Conservation (phyloP, 2,329 filamentous ascomycete species). For the Aspergillus carbonarius region DNA sequence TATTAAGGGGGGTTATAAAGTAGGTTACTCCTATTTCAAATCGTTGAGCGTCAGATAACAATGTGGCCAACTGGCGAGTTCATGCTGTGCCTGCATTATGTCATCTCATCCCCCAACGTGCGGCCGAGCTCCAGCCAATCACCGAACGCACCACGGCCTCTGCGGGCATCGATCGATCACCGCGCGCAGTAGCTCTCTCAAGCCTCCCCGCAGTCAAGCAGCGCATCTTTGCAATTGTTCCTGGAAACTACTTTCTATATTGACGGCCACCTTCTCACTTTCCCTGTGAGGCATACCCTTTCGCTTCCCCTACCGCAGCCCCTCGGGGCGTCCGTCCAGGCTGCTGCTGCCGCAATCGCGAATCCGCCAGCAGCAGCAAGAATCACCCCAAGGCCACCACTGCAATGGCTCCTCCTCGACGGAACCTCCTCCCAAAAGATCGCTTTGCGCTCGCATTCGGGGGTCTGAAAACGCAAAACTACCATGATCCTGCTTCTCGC, state of each 20-base stretch:
- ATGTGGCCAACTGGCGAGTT: background rate
- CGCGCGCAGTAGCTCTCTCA: background rate
- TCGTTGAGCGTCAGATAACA: too few relatives aligned
- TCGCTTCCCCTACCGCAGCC: conserved; percentile 15
- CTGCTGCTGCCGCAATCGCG: conserved; percentile 14
- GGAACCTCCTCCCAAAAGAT: conserved; percentile 58
- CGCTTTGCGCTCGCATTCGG: conserved; percentile 67
- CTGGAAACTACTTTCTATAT: background rate
- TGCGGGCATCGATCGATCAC: background rate
- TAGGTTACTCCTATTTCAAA: background rate
- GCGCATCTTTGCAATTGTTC: background rate
- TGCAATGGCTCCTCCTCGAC: conserved; percentile 42
- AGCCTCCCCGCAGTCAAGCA: background rate
- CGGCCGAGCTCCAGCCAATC: background rate
- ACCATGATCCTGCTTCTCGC: conserved; percentile 62
- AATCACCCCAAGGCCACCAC: conserved; percentile 3
- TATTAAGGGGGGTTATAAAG: background rate
- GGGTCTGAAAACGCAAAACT: conserved; percentile 68
- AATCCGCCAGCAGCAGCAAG: conserved; percentile 16
- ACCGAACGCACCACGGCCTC: background rate
- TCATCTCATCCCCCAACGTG: background rate
- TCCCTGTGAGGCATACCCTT: background rate
- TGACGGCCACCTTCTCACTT: background rate
- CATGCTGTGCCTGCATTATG: background rate
- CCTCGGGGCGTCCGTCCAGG: conserved; percentile 24